These are phyloP conservation scores for Monosporascus sp. DNA, from an alignment of 2,329 filamentous ascomycete genomes.

Conservation along the genomic window DNA sequence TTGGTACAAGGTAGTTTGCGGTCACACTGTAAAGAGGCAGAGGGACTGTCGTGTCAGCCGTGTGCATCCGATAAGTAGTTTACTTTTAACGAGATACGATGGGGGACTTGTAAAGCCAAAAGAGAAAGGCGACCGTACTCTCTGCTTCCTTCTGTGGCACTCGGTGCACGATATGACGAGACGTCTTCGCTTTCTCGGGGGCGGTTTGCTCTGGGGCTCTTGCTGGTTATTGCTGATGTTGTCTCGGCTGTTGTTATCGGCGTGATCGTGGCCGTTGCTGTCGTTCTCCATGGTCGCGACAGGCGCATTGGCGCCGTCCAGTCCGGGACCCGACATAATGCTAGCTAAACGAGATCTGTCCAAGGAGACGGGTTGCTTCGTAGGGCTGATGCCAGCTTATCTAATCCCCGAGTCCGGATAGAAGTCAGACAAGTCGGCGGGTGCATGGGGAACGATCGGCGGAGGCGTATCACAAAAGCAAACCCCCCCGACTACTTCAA, in stretches of 20 bases:
- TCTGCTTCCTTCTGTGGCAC: slow-evolving; percentile 60
- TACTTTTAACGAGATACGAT: not conserved
- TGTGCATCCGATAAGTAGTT: not conserved
- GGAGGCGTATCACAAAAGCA: no score
- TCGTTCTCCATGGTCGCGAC: not conserved
- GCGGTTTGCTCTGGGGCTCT: slow-evolving; percentile 23
- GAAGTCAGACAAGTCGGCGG: no score
- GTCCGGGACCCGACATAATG: slow-evolving; percentile 18
- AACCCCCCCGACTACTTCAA: no score
- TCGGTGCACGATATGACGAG: slow-evolving; percentile 60
- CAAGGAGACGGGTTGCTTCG: not conserved
- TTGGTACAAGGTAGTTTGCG: slow-evolving; percentile 55
- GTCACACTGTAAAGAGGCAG: slow-evolving; percentile 43
- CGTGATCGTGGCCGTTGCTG: slow-evolving; percentile 1
- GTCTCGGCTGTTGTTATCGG: not conserved
- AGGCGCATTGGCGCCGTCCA: slow-evolving; percentile 11
- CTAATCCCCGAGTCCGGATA: not conserved
- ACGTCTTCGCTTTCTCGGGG: slow-evolving; percentile 52
- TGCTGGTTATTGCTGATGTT: slow-evolving; percentile 3
- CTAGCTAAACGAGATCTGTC: not conserved
- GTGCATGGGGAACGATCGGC: no score
- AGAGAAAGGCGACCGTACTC: slow-evolving; percentile 32
- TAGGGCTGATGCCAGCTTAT: not conserved
- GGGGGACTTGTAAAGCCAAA: not conserved
- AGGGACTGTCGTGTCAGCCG: slow-evolving; percentile 3